Base-by-base conservation (phyloP, 495 filamentous ascomycete genomes). In the Apodospora peruviana region DNA sequence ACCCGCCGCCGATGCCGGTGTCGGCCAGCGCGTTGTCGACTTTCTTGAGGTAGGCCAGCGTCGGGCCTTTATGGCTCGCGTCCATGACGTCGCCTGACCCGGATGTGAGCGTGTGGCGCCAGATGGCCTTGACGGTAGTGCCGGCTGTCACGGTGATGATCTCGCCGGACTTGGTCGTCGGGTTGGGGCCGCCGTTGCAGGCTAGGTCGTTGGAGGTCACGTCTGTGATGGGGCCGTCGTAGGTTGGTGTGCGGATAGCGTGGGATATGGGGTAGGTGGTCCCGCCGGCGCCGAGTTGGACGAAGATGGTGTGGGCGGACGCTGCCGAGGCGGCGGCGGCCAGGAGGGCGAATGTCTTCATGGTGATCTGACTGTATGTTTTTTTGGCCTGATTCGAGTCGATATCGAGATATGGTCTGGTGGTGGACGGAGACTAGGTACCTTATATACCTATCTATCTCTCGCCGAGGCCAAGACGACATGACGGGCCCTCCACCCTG, bases 141-240 rank as follows among this genome's bases (percentile, higher is more conserved):
- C 75, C 75, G 8, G 75, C 75, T 17, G 58, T 58, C 21, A 79
- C 75, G 9, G 68, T 66, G 51, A 79, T 74, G 56, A 78, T 62
- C 35, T 70, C 55, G 17, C 54, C 43, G 1, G 71, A 72, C 10
- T 70, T 59, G 20, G 51, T 68, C 4, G 66, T 76, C 3, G 77
- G 75, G 52, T 82, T 80, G 4, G 78, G 74, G 0, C 74, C 71
- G 3, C 78, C 76, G 48, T 82, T 81, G 69, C 78, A 81, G 35
- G 72, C 74, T 45, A 81, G 54, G 44, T 73, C 65, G 45, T 67
- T 59, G 27, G 66, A 70, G 21, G 58, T 70, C 8, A 82, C 78
- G 48, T 82, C 71, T 3, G 61, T 70, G 63, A 78, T 77, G 14
- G 78, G 78, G 18, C 69, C 68, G 51, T 74, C 68, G 51, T 71